A percentile compares a stretch with the other conserved stretches of the same genome.
phyloP scores from a whole-genome alignment of 345 rosid species.

The Moricandia arvensis region DNA sequence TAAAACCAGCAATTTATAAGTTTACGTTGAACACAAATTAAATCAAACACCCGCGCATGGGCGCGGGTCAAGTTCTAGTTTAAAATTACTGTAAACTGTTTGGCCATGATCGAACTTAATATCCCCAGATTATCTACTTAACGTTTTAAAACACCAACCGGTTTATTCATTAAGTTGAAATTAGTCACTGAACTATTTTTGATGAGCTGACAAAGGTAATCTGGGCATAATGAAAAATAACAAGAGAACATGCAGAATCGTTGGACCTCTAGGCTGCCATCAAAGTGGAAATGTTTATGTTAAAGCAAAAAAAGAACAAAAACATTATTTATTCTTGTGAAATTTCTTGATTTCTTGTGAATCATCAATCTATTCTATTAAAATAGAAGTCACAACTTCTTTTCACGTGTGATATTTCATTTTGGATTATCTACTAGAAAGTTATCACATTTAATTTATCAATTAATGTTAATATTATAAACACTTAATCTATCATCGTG shows the following conservation, averaged over 20 bases:
- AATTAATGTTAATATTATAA: too few relatives aligned
- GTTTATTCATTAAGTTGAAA: neutral
- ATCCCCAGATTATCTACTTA: neutral
- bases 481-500: too few relatives aligned
- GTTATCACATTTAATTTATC: too few relatives aligned
- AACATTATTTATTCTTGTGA: conserved; percentile 12
- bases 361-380: neutral
- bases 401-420: too few relatives aligned
- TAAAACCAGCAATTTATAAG: too few relatives aligned
- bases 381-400: too few relatives aligned
- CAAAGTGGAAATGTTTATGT: conserved; percentile 24
- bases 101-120: neutral
- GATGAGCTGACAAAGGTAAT: conserved; percentile 3
- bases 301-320: conserved; percentile 8
- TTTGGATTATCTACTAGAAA: too few relatives aligned
- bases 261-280: conserved; percentile 59
- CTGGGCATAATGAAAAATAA: neutral
- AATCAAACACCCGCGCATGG: too few relatives aligned
- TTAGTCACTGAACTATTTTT: neutral
- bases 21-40: too few relatives aligned
- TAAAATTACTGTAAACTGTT: neutral
- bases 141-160: neutral
- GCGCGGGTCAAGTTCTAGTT: too few relatives aligned
- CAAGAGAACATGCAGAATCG: conserved; percentile 28
- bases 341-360: neutral